Base-by-base conservation (phyloP, 257 asterid species). In the Rubia yunnanensis region DNA sequence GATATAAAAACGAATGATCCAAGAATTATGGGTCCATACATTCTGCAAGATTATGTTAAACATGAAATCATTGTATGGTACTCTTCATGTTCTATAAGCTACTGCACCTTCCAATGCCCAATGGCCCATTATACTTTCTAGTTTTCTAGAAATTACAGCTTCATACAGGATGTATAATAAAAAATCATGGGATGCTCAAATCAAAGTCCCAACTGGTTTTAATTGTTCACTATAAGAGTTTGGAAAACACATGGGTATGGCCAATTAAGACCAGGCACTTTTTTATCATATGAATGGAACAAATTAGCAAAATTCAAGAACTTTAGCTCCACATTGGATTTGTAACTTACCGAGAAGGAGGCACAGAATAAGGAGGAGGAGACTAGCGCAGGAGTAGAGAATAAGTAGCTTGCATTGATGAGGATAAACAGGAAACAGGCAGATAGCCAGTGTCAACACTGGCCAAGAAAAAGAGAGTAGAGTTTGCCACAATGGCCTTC, bases 391-490 rank as follows among this genome's bases (percentile, higher is more conserved):
- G 58, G 87, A 70, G 89, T 94, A 94, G 79, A 94, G 97, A 66
- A 94, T 88, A 68, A 88, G 67, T 56, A 90, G 84, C 85, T 94
- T 94, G 86, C 88, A 90, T 70, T 79, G 81, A 75, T 90, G 96
- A 32, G 99, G 99, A 85, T 94, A 94, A 69, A 94, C 95, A 73
- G 99, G 99, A 77, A 94, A 94, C 83, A 94, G 80, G 82, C 99
- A 94, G 79, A 94, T 94, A 26, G 99, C 99, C 55, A 94, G 68
- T 27, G 99, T 94, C 85, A 94, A 77, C 63, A 94, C 83, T 50
- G 99, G 99, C 99, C 99, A 94, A 80, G 84, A 86, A 78, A 94
- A 94, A 58, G 99, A 94, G 72, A 94, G 99, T 56, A 94, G 96
- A 7, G 97, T 86, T 74, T 94, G 99, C 99, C 99, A 94, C 58